Evolutionary conservation across 768 basidiomycete species (phyloP), one percentile per base, ranked within the genome.

Genomic region (Holtermanniella nyarrowii): DNA sequence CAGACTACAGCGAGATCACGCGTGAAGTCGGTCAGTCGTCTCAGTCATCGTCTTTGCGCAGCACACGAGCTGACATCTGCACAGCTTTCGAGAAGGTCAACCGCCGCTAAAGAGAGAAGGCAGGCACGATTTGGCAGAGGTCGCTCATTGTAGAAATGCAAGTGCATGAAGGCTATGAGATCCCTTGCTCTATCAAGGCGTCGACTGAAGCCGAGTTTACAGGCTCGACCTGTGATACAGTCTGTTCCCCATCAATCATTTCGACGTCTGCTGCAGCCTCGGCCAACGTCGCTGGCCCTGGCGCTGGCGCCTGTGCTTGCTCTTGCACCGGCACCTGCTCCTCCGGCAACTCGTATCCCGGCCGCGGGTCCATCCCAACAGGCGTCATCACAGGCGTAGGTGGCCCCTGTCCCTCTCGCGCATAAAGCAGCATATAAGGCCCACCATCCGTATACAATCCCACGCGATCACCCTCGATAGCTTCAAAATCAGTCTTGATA

Each of bases 1-100:
- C 85, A 42, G 88, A 88, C 42, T 74, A 53, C 53, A 75, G 74
- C 48, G 89, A 96, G 70, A 77, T 95, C 58, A 76, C 80, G 22
- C 75, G 80, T 62, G 82, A 85, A 26, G 75, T 70, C 46, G 80
- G 91, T 91, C 26, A 54, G 76, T 65, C 20, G 37, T 14, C 52
- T 25, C 12, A n/a, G 23, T 23, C 20, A 20, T 42, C 16, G 39
- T 41, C 40, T 16, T 49, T 3, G 5, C 11, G 20, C 20, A 31
- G 4, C 20, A 13, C n/a, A 11, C 16, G 16, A 16, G 31, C 31
- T 37, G 31, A 37, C 7, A 16, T 7, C 31, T n/a, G 31, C 7
- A 7, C 31, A 37, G 31, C 16, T 16, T 16, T 37, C 31, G 31
- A 37, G 16, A 37, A 37, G 31, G 31, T 37, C 31, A 7, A 7